These are phyloP conservation scores for Aspergillus hiratsukae DNA, from an alignment of 2,329 filamentous ascomycete genomes.

Conservation along the genomic window DNA sequence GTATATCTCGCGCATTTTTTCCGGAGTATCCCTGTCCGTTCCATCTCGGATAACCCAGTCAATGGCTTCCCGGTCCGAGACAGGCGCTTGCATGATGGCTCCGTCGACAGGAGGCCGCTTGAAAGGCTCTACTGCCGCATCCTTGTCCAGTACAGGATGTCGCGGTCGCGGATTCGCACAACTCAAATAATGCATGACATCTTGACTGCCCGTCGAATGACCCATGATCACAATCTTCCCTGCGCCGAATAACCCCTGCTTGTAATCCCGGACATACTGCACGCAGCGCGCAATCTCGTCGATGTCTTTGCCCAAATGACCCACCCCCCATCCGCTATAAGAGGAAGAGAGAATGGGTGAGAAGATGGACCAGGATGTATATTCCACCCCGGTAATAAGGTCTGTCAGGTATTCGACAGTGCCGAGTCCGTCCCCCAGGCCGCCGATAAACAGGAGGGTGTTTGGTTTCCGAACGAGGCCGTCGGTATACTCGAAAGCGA, in stretches of 20 bases:
- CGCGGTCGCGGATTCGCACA: slow-evolving; percentile 37
- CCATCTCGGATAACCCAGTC: not conserved
- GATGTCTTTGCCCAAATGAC: slow-evolving; percentile 51
- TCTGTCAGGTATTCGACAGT: slow-evolving; percentile 52
- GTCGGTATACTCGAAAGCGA: slow-evolving; percentile 39
- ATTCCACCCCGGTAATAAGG: slow-evolving; percentile 47
- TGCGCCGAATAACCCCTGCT: slow-evolving; percentile 13
- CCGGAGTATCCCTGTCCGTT: not conserved
- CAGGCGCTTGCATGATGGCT: slow-evolving; percentile 73
- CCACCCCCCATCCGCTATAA: slow-evolving; percentile 52
- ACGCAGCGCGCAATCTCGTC: slow-evolving; percentile 51
- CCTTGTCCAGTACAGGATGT: not conserved
- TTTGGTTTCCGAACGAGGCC: slow-evolving; percentile 32
- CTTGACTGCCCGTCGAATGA: slow-evolving; percentile 66
- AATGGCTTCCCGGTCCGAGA: slow-evolving; percentile 68
- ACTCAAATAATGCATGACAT: slow-evolving; percentile 60
- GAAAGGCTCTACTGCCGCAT: not conserved
- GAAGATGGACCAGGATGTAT: slow-evolving; percentile 50
- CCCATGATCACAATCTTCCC: slow-evolving; percentile 62
- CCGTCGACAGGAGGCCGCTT: slow-evolving; percentile 57
- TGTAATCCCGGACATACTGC: slow-evolving; percentile 44
- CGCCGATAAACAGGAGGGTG: slow-evolving; percentile 56
- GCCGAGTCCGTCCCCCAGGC: slow-evolving; percentile 54
- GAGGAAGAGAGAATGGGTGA: slow-evolving; percentile 50
- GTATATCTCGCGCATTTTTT: not conserved